A percentile compares a stretch with the other conserved stretches of the same genome.
Evolutionary conservation across 176 grass and related monocot species (phyloP).

Genomic region (Triticum monococcum): DNA sequence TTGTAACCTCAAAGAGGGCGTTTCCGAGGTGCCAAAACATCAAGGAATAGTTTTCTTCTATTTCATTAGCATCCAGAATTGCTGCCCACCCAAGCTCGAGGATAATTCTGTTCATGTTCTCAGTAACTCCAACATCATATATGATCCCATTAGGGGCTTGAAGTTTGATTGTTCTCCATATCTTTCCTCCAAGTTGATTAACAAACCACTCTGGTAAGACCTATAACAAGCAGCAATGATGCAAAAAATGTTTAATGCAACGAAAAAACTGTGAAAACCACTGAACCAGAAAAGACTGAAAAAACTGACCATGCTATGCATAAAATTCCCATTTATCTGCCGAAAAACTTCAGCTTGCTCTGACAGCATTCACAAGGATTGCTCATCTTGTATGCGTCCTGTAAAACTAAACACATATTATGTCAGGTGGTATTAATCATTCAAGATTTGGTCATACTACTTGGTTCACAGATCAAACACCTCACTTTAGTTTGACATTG

Average conservation of each 20-base stretch:
- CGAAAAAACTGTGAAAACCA: background rate
- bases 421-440: background rate
- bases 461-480: too few relatives aligned
- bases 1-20: background rate
- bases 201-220: constrained; percentile 42
- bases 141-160: constrained; percentile 19
- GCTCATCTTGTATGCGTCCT: background rate
- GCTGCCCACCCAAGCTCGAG: constrained; percentile 42
- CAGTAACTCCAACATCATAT: constrained; percentile 27
- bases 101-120: background rate
- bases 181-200: constrained; percentile 23
- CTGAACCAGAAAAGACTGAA: background rate
- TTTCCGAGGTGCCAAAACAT: constrained; percentile 22
- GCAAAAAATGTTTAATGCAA: background rate
- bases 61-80: constrained; percentile 34
- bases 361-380: background rate
- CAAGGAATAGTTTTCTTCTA: constrained; percentile 40
- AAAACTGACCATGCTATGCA: too few relatives aligned
- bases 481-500: too few relatives aligned
- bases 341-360: background rate
- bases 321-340: background rate
- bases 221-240: constrained; percentile 13
- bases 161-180: constrained; percentile 31
- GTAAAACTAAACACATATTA: background rate
- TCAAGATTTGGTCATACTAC: too few relatives aligned